Percentiles rank a stretch among this genome's conserved stretches.
These are phyloP conservation scores for Chamaecrista fasciculata DNA, from an alignment of 306 rosid genomes.

Conservation along the genomic window DNA sequence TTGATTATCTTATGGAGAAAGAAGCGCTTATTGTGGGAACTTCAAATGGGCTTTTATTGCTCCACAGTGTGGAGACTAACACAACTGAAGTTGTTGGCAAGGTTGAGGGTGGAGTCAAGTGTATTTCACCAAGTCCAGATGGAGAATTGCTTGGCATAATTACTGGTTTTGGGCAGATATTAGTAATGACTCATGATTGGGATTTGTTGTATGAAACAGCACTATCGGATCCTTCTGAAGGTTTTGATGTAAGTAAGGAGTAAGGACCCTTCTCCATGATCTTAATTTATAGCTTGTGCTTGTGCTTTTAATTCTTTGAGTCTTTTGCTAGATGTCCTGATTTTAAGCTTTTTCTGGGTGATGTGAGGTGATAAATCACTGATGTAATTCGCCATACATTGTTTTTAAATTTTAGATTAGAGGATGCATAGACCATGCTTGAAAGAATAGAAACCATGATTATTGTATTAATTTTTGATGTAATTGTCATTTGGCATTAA, in stretches of 20 bases:
- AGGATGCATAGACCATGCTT: background rate
- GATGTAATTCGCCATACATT: background rate
- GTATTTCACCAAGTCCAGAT: constrained; percentile 85
- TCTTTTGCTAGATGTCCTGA: background rate
- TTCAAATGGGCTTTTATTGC: constrained; percentile 56
- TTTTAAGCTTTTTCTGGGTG: background rate
- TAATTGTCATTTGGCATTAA: background rate
- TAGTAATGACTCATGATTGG: constrained; percentile 93
- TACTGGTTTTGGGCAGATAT: constrained; percentile 63
- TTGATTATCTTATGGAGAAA: constrained; percentile 90
- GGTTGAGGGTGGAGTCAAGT: constrained; percentile 77
- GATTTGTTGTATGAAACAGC: constrained; percentile 74
- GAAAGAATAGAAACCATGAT: background rate
- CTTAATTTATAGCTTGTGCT: background rate
- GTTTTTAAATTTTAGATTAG: background rate
- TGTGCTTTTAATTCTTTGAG: background rate
- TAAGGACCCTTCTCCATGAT: constrained; percentile 41
- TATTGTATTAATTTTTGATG: background rate
- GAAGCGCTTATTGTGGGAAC: constrained; percentile 88
- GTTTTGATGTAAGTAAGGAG: constrained; percentile 78
- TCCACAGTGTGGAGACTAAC: constrained; percentile 52
- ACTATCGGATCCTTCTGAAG: constrained; percentile 50
- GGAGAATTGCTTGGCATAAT: constrained; percentile 70
- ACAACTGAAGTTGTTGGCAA: constrained; percentile 69
- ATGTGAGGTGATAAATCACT: background rate